Conservation (phyloP, 1,284 basidiomycete species). For the Inonotus hispidus region DNA sequence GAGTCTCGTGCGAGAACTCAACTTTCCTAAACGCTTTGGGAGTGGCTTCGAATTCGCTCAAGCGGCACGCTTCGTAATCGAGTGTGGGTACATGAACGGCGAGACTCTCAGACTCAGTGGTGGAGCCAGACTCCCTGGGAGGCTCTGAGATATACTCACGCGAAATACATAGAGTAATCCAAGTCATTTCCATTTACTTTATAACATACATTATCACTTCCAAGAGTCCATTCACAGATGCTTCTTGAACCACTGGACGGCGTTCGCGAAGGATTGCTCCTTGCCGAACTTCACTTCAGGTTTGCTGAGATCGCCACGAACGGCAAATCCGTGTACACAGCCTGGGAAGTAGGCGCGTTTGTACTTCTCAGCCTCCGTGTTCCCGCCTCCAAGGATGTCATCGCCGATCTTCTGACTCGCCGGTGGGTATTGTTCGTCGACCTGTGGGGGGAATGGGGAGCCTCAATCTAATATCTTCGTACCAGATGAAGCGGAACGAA, state of each 20-base stretch:
- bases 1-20: constrained; percentile 32
- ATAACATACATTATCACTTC: background rate
- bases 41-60: constrained; percentile 44
- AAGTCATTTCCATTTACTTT: background rate
- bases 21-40: constrained; percentile 44
- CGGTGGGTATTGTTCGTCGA: constrained; percentile 45
- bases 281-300: constrained; percentile 33
- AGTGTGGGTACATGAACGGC: constrained; percentile 52
- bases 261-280: constrained; percentile 37
- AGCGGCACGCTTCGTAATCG: constrained; percentile 47
- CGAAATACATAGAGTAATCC: background rate
- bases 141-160: constrained; percentile 24
- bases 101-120: constrained; percentile 50
- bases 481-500: background rate
- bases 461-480: background rate
- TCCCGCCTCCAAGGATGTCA: constrained; percentile 46
- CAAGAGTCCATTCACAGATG: constrained; percentile 24
- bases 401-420: constrained; percentile 46
- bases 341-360: constrained; percentile 50
- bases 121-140: constrained; percentile 31
- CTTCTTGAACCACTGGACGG: constrained; percentile 33
- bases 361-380: constrained; percentile 49
- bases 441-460: background rate
- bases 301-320: constrained; percentile 33
- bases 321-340: constrained; percentile 57